phyloP scores from a whole-genome alignment of 106 monocot genomes.

The Apostasia ramifera region DNA sequence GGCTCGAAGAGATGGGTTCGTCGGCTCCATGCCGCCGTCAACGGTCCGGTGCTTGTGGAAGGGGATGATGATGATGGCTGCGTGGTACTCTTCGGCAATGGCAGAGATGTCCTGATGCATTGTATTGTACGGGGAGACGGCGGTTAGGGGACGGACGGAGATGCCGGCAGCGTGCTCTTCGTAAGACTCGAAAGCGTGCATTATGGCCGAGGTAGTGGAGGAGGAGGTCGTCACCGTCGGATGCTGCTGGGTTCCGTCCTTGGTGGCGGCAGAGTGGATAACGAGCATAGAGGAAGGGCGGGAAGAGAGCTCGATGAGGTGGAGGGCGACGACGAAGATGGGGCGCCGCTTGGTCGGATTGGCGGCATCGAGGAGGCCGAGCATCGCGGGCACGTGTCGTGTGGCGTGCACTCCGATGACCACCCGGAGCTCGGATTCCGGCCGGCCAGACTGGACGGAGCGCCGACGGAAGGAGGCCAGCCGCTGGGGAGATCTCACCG shows the following conservation, averaged over 20 bases:
- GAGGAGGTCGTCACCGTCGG: not conserved
- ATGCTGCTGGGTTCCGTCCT: slow-evolving; percentile 2
- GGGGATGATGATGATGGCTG: slow-evolving; percentile 57
- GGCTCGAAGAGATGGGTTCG: slow-evolving; percentile 40
- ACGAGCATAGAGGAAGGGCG: slow-evolving; percentile 27
- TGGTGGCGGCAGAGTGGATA: slow-evolving; percentile 13
- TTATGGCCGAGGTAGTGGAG: slow-evolving; percentile 36
- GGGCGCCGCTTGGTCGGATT: slow-evolving; percentile 24
- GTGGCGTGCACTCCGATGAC: slow-evolving; percentile 16
- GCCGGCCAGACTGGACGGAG: slow-evolving; percentile 16
- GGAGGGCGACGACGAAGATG: slow-evolving; percentile 18
- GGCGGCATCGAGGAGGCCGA: slow-evolving; percentile 14
- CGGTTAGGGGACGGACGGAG: slow-evolving; percentile 36
- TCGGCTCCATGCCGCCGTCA: slow-evolving; percentile 64
- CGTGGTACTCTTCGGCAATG: slow-evolving; percentile 41
- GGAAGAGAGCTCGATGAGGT: slow-evolving; percentile 33
- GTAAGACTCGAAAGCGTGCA: slow-evolving; percentile 40
- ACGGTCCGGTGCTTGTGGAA: slow-evolving; percentile 75
- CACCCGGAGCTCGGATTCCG: slow-evolving; percentile 22
- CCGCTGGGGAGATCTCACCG: slow-evolving; percentile 20
- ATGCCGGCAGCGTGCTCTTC: slow-evolving; percentile 50
- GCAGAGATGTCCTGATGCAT: slow-evolving; percentile 72
- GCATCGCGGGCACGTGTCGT: slow-evolving; percentile 15
- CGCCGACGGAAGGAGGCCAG: slow-evolving; percentile 43
- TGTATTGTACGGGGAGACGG: slow-evolving; percentile 59